Evolutionary conservation across 306 rosid species (phyloP).

Genomic region (Trifolium repens): DNA sequence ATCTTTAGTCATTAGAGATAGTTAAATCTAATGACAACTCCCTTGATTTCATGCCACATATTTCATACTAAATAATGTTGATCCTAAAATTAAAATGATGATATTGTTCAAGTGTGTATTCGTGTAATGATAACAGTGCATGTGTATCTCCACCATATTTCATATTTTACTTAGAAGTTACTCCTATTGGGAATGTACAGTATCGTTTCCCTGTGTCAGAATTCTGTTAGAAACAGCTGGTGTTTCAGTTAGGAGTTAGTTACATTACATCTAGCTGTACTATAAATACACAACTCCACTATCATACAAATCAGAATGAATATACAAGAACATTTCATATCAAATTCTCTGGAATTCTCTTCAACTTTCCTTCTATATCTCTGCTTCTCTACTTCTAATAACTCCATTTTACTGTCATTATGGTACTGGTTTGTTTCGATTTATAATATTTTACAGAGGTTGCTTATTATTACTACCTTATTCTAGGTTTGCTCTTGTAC

Average conservation of each 20-base stretch:
- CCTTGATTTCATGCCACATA: neutral
- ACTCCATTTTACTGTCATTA: neutral
- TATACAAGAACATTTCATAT: no score
- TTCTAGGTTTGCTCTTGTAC: neutral
- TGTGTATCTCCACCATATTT: slow-evolving; percentile 19
- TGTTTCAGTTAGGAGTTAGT: no score
- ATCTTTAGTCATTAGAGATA: neutral
- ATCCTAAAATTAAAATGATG: slow-evolving; percentile 19
- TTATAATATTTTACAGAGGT: neutral
- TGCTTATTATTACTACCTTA: slow-evolving; percentile 30
- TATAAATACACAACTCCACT: no score
- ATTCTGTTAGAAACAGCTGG: no score
- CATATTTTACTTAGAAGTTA: slow-evolving; percentile 6
- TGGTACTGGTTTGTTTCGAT: neutral
- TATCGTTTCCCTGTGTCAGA: no score
- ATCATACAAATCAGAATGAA: no score
- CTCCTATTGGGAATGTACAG: neutral
- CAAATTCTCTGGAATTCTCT: no score
- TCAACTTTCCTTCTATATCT: no score
- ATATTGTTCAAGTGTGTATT: neutral
- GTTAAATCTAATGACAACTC: neutral
- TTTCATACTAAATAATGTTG: slow-evolving; percentile 9
- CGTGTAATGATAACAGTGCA: neutral
- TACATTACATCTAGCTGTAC: no score
- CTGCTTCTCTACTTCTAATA: no score